Evolutionary conservation across 345 rosid genomes (phyloP), one percentile per base, ranked within the genome.

Genomic region (Salix udensis): DNA sequence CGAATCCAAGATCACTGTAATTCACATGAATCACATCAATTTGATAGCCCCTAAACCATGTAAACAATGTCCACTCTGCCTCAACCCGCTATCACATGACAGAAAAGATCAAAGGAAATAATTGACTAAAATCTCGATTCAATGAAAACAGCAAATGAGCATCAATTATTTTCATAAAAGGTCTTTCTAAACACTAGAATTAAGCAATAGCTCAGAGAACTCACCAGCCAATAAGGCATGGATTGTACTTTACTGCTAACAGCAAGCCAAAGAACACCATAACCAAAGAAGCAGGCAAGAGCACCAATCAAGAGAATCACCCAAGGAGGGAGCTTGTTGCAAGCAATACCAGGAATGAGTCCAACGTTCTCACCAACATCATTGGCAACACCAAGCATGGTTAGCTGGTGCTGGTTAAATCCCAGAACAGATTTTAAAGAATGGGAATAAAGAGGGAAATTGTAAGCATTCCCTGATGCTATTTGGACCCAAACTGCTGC

Each of bases 201-300:
- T 11, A 23, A 26, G 6, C 13, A 69, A 2, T 46, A 13, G 50
- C 50, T 12, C 15, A 12, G 50, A 46, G 50, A 46, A 82, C 92
- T 86, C 65, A 91, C 96, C 91, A 88, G 62, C 96, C 96, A 91
- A 68, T 86, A 88, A 61, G 96, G 96, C 78, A 91, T 37, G 71
- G 84, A 55, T 14, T 69, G 70, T 68, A 91, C 82, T 37, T 88
- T 81, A 21, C 84, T 68, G 76, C 71, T 78, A 64, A 91, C 76
- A 80, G 89, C 87, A 10, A 89, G 91, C 91, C 91, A 91, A 75
- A 89, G 82, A 71, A 87, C 86, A 10, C 93, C 93, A 77, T 89
- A 89, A 68, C 93, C 91, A 48, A 84, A 42, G 82, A 91, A 87
- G 79, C 93, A 91, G 26, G 84, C 80, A 19, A 88, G 40, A 70